phyloP scores from a whole-genome alignment of 225 moss, liverwort and hornwort genomes.

The Ulota crispa region DNA sequence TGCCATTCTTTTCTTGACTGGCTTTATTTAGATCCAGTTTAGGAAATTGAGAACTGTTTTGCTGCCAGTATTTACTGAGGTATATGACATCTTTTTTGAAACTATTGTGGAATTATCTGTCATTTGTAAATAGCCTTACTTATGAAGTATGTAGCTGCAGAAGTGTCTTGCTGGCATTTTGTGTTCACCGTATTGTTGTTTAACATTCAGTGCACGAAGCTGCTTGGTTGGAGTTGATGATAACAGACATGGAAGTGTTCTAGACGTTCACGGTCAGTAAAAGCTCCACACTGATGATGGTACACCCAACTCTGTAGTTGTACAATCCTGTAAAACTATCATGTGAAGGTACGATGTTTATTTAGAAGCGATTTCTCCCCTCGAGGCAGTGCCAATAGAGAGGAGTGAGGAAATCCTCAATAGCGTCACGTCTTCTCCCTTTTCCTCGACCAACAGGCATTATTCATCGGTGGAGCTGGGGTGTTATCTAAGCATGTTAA shows the following conservation, averaged over 20 bases:
- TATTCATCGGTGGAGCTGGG: too few relatives aligned
- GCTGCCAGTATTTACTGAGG: accelerated
- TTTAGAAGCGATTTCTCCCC: too few relatives aligned
- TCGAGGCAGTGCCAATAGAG: too few relatives aligned
- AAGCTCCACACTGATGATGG: neutral
- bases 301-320: neutral
- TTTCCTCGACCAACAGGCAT: too few relatives aligned
- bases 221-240: neutral
- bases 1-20: neutral
- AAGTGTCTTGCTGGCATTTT: neutral
- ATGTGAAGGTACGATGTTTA: neutral
- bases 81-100: neutral
- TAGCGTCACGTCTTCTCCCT: too few relatives aligned
- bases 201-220: neutral
- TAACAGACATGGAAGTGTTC: neutral
- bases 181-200: neutral
- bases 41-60: neutral
- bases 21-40: neutral
- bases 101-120: neutral
- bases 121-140: accelerated
- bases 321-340: neutral
- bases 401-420: too few relatives aligned
- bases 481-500: too few relatives aligned
- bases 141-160: neutral
- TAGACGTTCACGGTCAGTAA: neutral